Evolutionary conservation across 768 basidiomycete species (phyloP).

Genomic region (Amanita subjunquillea): DNA sequence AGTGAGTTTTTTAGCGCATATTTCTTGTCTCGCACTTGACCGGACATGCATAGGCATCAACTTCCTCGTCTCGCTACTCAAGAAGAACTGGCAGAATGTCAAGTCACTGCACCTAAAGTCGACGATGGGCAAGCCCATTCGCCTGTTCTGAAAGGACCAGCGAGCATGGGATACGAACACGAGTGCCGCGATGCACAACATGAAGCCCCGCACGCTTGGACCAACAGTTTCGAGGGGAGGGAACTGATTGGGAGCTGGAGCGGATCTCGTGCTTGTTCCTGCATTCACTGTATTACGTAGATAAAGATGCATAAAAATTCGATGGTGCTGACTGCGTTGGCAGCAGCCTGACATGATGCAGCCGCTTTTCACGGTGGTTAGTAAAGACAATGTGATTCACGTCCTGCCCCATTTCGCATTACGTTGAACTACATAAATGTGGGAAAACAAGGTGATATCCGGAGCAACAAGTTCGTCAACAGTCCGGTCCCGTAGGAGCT

Average conservation of each 20-base stretch:
- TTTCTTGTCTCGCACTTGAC: not conserved
- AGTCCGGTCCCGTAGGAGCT: no score
- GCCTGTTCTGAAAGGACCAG: constrained; percentile 60
- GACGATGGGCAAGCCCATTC: constrained; percentile 98
- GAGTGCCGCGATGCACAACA: constrained; percentile 71
- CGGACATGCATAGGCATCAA: constrained; percentile 66
- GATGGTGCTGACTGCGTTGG: no score
- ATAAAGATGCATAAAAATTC: no score
- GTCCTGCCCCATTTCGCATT: no score
- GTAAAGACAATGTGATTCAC: no score
- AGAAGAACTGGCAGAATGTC: constrained; percentile 99
- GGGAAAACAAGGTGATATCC: no score
- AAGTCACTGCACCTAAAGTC: constrained; percentile 98
- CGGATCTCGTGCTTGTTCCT: constrained; percentile 11
- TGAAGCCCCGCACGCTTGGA: constrained; percentile 98
- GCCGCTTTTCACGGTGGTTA: no score
- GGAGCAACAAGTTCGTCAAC: no score
- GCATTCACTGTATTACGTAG: not conserved
- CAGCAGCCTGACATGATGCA: no score
- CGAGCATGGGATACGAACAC: constrained; percentile 9
- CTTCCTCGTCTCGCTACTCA: constrained; percentile 97
- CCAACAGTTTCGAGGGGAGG: constrained; percentile 72
- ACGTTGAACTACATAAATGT: no score
- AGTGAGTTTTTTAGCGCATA: constrained; percentile 34
- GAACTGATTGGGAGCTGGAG: constrained; percentile 89